Conservation (phyloP, 2,329 filamentous ascomycete species). For the Aspergillus sp. region DNA sequence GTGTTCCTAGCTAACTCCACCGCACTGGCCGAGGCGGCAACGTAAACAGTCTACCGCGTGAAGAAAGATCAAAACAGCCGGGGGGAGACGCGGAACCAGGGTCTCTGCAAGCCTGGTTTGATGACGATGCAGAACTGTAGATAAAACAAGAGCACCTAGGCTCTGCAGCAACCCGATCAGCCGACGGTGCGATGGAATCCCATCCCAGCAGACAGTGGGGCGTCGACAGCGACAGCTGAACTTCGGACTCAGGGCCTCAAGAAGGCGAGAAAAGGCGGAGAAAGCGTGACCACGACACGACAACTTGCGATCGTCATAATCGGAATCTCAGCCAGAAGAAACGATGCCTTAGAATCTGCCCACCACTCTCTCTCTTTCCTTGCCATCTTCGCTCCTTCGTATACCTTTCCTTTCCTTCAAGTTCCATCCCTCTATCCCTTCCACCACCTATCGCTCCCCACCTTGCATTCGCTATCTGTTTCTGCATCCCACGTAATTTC, state of each 20-base stretch:
- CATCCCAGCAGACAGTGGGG: conserved; percentile 1
- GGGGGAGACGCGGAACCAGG: background rate
- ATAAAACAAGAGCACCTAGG: background rate
- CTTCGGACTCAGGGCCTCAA: background rate
- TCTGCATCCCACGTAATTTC: conserved; percentile 14
- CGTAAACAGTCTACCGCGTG: conserved; percentile 22
- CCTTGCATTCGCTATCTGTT: conserved; percentile 5
- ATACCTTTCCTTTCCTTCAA: background rate
- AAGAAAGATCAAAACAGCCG: conserved; percentile 22
- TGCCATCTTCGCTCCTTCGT: background rate
- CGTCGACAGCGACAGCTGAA: conserved; percentile 3
- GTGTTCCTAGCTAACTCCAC: conserved; percentile 11
- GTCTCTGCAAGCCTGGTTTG: background rate
- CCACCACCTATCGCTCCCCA: conserved; percentile 5
- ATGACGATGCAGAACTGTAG: background rate
- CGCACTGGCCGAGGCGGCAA: conserved; percentile 13
- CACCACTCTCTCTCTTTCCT: background rate
- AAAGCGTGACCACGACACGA: background rate
- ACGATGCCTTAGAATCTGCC: background rate
- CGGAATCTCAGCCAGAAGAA: background rate
- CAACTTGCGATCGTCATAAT: background rate
- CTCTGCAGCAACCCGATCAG: background rate
- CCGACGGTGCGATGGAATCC: background rate
- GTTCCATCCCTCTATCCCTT: conserved; percentile 6
- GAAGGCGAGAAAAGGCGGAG: conserved; percentile 3